Evolutionary conservation across 257 asterid species (phyloP).

Genomic region (Scutellaria galericulata): DNA sequence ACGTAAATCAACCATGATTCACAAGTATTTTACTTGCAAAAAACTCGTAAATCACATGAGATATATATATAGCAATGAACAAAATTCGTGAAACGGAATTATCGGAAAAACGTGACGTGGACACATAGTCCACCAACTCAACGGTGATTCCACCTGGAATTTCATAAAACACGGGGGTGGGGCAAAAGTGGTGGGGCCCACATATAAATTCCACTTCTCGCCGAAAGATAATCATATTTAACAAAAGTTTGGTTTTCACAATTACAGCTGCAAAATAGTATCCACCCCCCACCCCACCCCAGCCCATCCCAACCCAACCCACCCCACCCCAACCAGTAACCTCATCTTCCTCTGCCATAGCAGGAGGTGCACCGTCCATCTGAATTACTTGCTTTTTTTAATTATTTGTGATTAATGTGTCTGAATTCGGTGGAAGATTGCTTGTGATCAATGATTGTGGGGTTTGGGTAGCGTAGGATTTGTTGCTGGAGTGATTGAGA

Average conservation of each 20-base stretch:
- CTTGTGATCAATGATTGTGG: slow-evolving; percentile 21
- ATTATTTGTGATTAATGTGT: not conserved
- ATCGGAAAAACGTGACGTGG: too few species aligned
- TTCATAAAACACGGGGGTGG: slow-evolving; percentile 33
- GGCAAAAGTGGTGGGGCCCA: slow-evolving; percentile 31
- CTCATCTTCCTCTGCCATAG: slow-evolving; percentile 33
- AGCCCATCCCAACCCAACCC: not conserved
- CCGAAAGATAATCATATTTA: slow-evolving; percentile 40
- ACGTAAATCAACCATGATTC: slow-evolving; percentile 28
- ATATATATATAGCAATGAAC: too few species aligned
- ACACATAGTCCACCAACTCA: not conserved
- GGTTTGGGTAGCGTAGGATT: slow-evolving; percentile 27
- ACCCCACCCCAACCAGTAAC: slow-evolving; percentile 3
- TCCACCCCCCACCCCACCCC: not conserved
- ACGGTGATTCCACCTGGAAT: slow-evolving; percentile 27
- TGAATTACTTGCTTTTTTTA: too few species aligned
- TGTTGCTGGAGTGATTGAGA: slow-evolving; percentile 3
- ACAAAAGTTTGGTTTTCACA: slow-evolving; percentile 30
- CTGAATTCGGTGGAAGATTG: slow-evolving; percentile 24
- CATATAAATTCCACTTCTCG: slow-evolving; percentile 41
- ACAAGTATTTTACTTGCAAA: slow-evolving; percentile 28
- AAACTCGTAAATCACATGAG: too few species aligned
- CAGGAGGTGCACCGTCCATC: slow-evolving; percentile 35
- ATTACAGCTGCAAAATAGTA: slow-evolving; percentile 34
- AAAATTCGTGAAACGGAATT: too few species aligned